These are phyloP conservation scores for Cryphonectria carpinicola DNA, from an alignment of 2,329 filamentous ascomycete species.

Conservation along the genomic window DNA sequence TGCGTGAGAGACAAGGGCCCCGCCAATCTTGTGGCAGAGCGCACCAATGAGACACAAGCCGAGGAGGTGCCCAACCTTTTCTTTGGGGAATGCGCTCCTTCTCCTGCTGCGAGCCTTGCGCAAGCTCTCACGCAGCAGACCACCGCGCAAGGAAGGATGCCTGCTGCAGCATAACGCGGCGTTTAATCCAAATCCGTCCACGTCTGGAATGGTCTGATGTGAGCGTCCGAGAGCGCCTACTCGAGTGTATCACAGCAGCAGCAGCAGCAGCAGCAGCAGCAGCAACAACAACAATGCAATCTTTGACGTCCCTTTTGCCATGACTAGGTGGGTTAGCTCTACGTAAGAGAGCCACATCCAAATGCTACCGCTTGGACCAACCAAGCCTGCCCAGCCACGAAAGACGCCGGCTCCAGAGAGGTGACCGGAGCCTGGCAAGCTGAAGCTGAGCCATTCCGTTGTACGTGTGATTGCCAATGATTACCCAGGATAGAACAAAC, in stretches of 20 bases:
- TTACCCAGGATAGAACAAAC: constrained; percentile 15
- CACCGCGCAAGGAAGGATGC: constrained; percentile 27
- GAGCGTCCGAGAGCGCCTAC: constrained; percentile 26
- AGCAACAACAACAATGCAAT: background rate
- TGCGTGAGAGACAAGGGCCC: constrained; percentile 18
- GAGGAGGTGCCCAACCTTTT: constrained; percentile 13
- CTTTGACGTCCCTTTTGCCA: constrained; percentile 11
- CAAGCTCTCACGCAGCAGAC: constrained; percentile 26
- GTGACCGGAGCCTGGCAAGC: constrained; percentile 21
- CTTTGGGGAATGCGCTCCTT: constrained; percentile 14
- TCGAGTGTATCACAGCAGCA: background rate
- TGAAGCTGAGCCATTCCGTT: constrained; percentile 19
- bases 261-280: background rate
- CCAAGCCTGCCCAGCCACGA: constrained; percentile 22
- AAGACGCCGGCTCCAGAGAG: constrained; percentile 10
- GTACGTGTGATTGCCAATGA: constrained; percentile 17
- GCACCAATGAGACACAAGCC: constrained; percentile 27
- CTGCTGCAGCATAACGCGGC: constrained; percentile 30
- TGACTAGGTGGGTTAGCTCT: constrained; percentile 25
- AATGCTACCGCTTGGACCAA: constrained; percentile 18
- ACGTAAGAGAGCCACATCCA: constrained; percentile 14
- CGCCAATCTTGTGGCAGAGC: constrained; percentile 23
- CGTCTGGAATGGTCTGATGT: constrained; percentile 28
- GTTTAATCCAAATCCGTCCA: constrained; percentile 26
- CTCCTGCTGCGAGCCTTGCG: constrained; percentile 27